These are phyloP conservation scores for Scleroderma citrinum DNA, from an alignment of 768 basidiomycete genomes.

Conservation along the genomic window DNA sequence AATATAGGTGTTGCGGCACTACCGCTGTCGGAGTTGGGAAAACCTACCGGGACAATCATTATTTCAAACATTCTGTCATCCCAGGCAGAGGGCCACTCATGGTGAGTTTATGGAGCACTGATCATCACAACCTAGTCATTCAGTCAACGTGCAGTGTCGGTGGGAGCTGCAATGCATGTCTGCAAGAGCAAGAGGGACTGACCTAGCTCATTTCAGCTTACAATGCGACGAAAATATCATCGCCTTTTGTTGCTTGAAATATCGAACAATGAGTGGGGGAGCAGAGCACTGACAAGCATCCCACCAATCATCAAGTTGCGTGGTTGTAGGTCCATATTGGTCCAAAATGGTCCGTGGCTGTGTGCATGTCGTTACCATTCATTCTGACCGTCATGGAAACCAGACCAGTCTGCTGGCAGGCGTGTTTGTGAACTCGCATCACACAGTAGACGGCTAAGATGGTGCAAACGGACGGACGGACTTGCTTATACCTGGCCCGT, in stretches of 20 bases:
- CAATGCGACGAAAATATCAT: conserved; percentile 21
- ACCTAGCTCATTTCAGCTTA: conserved; percentile 17
- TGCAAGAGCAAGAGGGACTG: background rate
- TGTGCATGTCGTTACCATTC: conserved; percentile 10
- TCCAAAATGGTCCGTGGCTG: conserved; percentile 33
- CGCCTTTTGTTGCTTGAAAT: conserved; percentile 14
- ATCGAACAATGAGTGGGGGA: conserved; percentile 21
- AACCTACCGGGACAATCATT: conserved; percentile 6
- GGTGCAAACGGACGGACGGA: too few species aligned
- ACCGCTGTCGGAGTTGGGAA: conserved; percentile 26
- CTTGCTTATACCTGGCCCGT: background rate
- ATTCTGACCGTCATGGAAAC: background rate
- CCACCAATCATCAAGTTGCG: conserved; percentile 15
- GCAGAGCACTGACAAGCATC: background rate
- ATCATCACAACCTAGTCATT: background rate
- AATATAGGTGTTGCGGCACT: conserved; percentile 25
- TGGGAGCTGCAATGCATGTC: background rate
- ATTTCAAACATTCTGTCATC: conserved; percentile 2
- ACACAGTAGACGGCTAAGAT: background rate
- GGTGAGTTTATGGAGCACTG: too few species aligned
- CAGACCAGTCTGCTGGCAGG: too few species aligned
- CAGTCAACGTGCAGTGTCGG: background rate
- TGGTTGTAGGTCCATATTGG: conserved; percentile 37
- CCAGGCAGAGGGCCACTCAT: background rate
- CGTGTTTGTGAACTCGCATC: too few species aligned